phyloP scores from a whole-genome alignment of 805 yeast species.

The Saccharomycopsis sp. region DNA sequence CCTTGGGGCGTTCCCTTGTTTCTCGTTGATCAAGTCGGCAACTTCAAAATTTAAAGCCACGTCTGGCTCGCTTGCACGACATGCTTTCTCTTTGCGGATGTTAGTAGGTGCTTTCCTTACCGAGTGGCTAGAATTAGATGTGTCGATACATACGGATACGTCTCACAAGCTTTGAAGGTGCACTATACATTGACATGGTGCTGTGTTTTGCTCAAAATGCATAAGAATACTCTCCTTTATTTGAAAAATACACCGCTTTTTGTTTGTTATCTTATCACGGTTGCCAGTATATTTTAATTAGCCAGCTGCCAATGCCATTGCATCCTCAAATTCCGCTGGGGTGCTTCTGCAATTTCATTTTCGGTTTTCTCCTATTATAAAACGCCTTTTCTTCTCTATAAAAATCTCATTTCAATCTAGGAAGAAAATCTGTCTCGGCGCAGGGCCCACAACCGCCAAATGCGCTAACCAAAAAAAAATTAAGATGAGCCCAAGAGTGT shows the following conservation, averaged over 20 bases:
- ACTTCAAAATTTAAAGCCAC: conserved; percentile 83
- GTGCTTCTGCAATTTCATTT: too few relatives aligned
- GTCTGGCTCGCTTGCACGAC: conserved; percentile 85
- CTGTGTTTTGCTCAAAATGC: background rate
- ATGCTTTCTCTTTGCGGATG: conserved; percentile 60
- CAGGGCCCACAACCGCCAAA: too few relatives aligned
- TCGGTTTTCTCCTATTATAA: too few relatives aligned
- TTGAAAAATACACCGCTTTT: too few relatives aligned
- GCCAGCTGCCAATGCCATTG: too few relatives aligned
- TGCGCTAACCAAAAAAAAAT: too few relatives aligned
- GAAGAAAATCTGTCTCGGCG: too few relatives aligned
- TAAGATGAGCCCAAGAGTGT: conserved; percentile 4
- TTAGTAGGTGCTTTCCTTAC: background rate
- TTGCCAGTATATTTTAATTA: too few relatives aligned
- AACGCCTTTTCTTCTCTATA: too few relatives aligned
- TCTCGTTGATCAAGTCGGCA: conserved; percentile 87
- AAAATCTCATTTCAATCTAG: too few relatives aligned
- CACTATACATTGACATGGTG: conserved; percentile 4
- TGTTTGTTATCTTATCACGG: too few relatives aligned
- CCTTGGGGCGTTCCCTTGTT: conserved; percentile 84
- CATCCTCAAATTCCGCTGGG: too few relatives aligned
- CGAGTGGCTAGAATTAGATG: background rate
- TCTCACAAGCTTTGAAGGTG: conserved; percentile 23
- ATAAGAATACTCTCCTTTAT: background rate
- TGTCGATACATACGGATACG: conserved; percentile 24